phyloP scores from a whole-genome alignment of 352 stramenopile genomes.

The Aphanomyces cochlioides region DNA sequence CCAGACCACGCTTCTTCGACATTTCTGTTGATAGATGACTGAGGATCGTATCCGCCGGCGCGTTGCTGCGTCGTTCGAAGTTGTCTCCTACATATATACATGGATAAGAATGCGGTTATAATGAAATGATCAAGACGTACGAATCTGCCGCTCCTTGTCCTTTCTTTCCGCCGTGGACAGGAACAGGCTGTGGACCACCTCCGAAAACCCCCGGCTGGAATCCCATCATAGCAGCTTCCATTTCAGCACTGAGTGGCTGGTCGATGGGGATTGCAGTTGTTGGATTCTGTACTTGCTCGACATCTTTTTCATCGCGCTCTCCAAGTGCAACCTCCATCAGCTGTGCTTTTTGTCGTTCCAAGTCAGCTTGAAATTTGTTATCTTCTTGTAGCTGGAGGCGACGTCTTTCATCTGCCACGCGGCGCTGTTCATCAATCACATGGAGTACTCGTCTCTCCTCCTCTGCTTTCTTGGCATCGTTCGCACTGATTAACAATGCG shows the following conservation, averaged over 20 bases:
- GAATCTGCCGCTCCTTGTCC: conserved; percentile 37
- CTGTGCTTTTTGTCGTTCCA: conserved; percentile 76
- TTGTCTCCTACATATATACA: conserved; percentile 68
- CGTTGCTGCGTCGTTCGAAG: conserved; percentile 73
- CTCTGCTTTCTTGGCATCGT: conserved; percentile 81
- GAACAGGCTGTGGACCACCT: conserved; percentile 60
- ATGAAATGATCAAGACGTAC: conserved; percentile 1
- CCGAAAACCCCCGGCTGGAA: conserved; percentile 68
- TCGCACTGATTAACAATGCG: conserved; percentile 74
- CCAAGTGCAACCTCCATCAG: conserved; percentile 82
- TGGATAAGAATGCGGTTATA: neutral
- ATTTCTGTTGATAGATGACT: conserved; percentile 76
- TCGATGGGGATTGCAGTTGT: conserved; percentile 83
- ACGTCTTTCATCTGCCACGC: conserved; percentile 68
- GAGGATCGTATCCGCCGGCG: conserved; percentile 72
- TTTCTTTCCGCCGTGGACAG: conserved; percentile 74
- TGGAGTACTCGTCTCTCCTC: conserved; percentile 83
- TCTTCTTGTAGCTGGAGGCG: conserved; percentile 76
- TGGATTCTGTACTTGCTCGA: conserved; percentile 63
- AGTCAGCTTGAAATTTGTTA: conserved; percentile 71
- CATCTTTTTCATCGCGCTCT: conserved; percentile 74
- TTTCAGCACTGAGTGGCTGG: conserved; percentile 80
- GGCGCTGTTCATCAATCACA: conserved; percentile 77
- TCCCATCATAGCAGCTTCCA: conserved; percentile 86
- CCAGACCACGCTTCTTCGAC: conserved; percentile 71